Percentiles rank a stretch among this genome's conserved stretches.
Conservation (phyloP, 2,329 filamentous ascomycete genomes). For the Paracoccidioides brasiliensis region DNA sequence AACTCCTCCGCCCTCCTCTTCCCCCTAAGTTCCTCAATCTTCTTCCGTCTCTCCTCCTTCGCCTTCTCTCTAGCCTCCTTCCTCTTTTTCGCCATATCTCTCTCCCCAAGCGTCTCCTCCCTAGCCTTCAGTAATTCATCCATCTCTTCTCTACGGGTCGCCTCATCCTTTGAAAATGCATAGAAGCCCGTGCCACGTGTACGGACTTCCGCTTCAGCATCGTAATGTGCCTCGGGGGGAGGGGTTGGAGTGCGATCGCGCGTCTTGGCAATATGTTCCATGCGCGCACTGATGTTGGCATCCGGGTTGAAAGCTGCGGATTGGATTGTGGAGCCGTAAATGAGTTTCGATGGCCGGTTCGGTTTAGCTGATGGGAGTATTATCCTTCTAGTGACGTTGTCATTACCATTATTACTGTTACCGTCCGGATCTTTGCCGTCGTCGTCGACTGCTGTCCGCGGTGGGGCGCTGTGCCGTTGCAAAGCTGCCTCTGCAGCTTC, state of each 20-base stretch:
- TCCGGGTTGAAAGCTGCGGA: conserved; percentile 68
- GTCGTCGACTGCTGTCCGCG: conserved; percentile 13
- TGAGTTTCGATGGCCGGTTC: conserved; percentile 53
- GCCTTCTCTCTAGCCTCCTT: conserved; percentile 47
- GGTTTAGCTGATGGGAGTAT: conserved; percentile 22
- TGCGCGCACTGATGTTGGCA: conserved; percentile 48
- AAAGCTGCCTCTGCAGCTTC: conserved; percentile 54
- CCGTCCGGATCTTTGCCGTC: conserved; percentile 1
- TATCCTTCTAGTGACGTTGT: conserved; percentile 13
- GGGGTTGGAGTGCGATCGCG: conserved; percentile 70
- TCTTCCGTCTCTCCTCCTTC: conserved; percentile 45
- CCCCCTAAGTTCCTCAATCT: conserved; percentile 40
- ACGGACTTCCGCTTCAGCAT: conserved; percentile 69
- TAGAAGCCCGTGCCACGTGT: conserved; percentile 87
- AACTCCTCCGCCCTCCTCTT: conserved; percentile 62
- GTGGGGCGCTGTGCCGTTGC: conserved; percentile 10
- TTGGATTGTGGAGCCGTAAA: conserved; percentile 79
- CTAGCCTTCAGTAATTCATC: conserved; percentile 54
- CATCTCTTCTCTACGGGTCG: conserved; percentile 60
- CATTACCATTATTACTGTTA: conserved; percentile 3
- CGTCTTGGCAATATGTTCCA: conserved; percentile 65
- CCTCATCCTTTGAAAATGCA: conserved; percentile 68
- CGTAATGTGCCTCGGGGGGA: conserved; percentile 70
- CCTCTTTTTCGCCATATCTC: conserved; percentile 43
- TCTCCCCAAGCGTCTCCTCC: conserved; percentile 52